Evolutionary conservation across 169 alveolate species (phyloP).

Genomic region (Besnoitia besnoiti): DNA sequence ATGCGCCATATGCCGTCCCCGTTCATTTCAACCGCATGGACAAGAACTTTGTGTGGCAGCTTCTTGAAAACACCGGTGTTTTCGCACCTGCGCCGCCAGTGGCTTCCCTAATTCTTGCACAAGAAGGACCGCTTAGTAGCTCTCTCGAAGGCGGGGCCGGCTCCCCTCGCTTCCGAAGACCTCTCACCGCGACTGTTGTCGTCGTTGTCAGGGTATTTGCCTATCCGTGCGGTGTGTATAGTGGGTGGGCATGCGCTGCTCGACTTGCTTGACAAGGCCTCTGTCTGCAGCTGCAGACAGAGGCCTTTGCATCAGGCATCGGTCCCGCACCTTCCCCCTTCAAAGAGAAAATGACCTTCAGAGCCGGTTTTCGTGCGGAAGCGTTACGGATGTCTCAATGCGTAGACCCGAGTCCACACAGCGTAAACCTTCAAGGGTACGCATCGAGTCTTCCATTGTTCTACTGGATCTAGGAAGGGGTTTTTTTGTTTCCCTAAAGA

Average conservation of each 20-base stretch:
- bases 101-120: too few species aligned
- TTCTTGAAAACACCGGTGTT: conserved; percentile 9
- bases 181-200: not conserved
- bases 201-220: conserved; percentile 16
- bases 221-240: conserved; percentile 28
- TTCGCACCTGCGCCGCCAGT: conserved; percentile 9
- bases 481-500: too few species aligned
- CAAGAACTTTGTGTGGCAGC: conserved; percentile 38
- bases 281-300: too few species aligned
- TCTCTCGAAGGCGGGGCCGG: not conserved
- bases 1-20: not conserved
- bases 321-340: too few species aligned
- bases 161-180: not conserved
- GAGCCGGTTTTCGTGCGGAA: too few species aligned
- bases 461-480: too few species aligned
- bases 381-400: too few species aligned
- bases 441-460: too few species aligned
- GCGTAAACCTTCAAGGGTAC: too few species aligned
- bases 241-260: conserved; percentile 15
- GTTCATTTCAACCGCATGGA: conserved; percentile 30
- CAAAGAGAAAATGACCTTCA: too few species aligned
- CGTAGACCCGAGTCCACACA: too few species aligned
- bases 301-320: too few species aligned
- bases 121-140: not conserved
- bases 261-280: conserved; percentile 12